Conservation (phyloP, 2,329 filamentous ascomycete species). For the Trichoderma arundinaceum region DNA sequence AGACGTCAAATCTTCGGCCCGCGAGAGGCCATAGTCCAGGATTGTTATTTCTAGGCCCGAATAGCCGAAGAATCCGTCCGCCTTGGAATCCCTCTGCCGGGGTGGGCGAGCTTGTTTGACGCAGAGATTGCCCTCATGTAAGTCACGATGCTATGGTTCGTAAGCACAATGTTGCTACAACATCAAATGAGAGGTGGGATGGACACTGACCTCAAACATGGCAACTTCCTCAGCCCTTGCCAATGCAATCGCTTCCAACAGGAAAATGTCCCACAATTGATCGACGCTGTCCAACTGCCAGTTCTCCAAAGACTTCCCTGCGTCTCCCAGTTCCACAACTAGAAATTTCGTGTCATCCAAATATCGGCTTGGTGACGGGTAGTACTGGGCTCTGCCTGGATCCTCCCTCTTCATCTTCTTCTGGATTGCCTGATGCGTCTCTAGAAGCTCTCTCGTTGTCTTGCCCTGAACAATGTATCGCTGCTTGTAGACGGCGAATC, state of each 20-base stretch:
- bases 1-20: slow-evolving; percentile 54
- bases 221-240: slow-evolving; percentile 63
- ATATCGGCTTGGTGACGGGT: slow-evolving; percentile 66
- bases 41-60: slow-evolving; percentile 69
- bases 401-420: slow-evolving; percentile 60
- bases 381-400: slow-evolving; percentile 63
- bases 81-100: slow-evolving; percentile 40
- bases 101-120: slow-evolving; percentile 53
- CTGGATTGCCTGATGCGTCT: slow-evolving; percentile 66
- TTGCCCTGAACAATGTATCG: slow-evolving; percentile 64
- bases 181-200: too few relatives aligned
- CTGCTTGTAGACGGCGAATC: slow-evolving; percentile 70
- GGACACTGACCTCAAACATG: slow-evolving; percentile 60
- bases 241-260: slow-evolving; percentile 64
- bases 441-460: slow-evolving; percentile 57
- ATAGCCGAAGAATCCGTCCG: slow-evolving; percentile 56
- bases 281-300: slow-evolving; percentile 55
- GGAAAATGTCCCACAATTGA: slow-evolving; percentile 68
- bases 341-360: slow-evolving; percentile 63
- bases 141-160: slow-evolving; percentile 61
- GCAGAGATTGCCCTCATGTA: slow-evolving; percentile 70
- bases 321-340: slow-evolving; percentile 68
- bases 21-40: slow-evolving; percentile 68
- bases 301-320: slow-evolving; percentile 64
- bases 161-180: slow-evolving; percentile 30